Evolutionary conservation across 2,329 filamentous ascomycete species (phyloP), one percentile per base, ranked within the genome.

Genomic region (Botryotinia narcissicola): DNA sequence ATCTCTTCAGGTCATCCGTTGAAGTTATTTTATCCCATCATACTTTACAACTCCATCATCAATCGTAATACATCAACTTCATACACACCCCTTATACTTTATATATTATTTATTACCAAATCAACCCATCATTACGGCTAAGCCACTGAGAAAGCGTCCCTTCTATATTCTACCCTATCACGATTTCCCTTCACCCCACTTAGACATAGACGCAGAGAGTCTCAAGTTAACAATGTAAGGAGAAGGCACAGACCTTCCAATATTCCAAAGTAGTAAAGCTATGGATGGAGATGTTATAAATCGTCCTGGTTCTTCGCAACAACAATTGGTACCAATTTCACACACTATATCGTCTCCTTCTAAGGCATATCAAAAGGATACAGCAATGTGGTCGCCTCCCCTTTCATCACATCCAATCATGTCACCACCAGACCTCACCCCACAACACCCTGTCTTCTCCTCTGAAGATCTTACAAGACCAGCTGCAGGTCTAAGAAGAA

Each of bases 391-490:
- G 70, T 72, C 70, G 7, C 70, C 70, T 20, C 48, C 48, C 9
- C 63, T 68, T 25, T 72, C 70, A 44, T 60, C 46, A 37, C 70
- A 72, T 29, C 70, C 70, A 10, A 68, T 69, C n/a, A 69, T 69
- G 66, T 69, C 70, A n/a, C 70, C 70, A 42, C 29, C 44, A 22
- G 62, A 59, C 16, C n/a, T 42, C 3, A 44, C 66, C 6, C 37
- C 35, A 46, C 70, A 68, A 35, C 51, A 60, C 18, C 61, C 61
- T 32, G 29, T 72, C 70, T 59, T 68, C 70, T 72, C 70, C 7
- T 60, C 10, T n/a, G 70, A 72, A 72, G 70, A 72, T 40, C 62
- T 72, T 9, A 60, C 62, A 42, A 66, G 51, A 29, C 40, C 70
- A 7, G 51, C 20, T 42, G 59, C 70, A 18, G 70, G 62, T 46